These are phyloP conservation scores for Phycomyces nitens DNA, from an alignment of 192 early-diverging fungal genomes.

Conservation along the genomic window DNA sequence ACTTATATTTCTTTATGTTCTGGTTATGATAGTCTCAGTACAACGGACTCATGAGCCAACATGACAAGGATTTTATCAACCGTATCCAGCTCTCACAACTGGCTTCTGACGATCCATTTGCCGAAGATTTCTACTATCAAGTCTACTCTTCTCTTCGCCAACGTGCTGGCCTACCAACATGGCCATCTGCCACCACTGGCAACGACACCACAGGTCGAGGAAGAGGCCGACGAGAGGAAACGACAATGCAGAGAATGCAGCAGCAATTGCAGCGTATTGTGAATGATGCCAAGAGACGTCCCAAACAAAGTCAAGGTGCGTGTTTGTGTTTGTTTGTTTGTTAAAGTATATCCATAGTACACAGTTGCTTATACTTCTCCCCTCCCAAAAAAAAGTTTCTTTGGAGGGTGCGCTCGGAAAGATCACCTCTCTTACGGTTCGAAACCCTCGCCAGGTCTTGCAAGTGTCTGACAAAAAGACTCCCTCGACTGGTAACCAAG, in stretches of 20 bases:
- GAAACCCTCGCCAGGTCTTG: conserved; percentile 85
- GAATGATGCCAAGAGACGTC: conserved; percentile 83
- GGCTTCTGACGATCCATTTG: conserved; percentile 86
- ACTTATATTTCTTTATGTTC: too few relatives aligned
- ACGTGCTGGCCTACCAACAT: conserved; percentile 39
- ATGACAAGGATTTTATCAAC: conserved; percentile 93
- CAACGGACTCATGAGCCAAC: conserved; percentile 86
- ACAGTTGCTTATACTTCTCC: conserved; percentile 1
- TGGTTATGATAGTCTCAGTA: conserved; percentile 63
- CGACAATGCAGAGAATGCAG: conserved; percentile 74
- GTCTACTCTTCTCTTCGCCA: conserved; percentile 76
- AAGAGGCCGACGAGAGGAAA: conserved; percentile 48
- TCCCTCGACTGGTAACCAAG: neutral
- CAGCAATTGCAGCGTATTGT: conserved; percentile 96
- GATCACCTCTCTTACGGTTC: conserved; percentile 83
- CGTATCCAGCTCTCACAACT: conserved; percentile 94
- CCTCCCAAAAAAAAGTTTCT: conserved; percentile 58
- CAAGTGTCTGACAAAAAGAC: conserved; percentile 50
- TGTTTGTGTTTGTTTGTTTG: conserved; percentile 1
- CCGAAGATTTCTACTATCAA: conserved; percentile 96
- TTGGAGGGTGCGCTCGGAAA: conserved; percentile 95
- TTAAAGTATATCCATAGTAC: neutral
- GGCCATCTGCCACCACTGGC: conserved; percentile 29
- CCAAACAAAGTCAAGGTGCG: conserved; percentile 76
- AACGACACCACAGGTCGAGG: conserved; percentile 29